Base-by-base conservation (phyloP, 352 stramenopile genomes). In the Pythium dissotocum region DNA sequence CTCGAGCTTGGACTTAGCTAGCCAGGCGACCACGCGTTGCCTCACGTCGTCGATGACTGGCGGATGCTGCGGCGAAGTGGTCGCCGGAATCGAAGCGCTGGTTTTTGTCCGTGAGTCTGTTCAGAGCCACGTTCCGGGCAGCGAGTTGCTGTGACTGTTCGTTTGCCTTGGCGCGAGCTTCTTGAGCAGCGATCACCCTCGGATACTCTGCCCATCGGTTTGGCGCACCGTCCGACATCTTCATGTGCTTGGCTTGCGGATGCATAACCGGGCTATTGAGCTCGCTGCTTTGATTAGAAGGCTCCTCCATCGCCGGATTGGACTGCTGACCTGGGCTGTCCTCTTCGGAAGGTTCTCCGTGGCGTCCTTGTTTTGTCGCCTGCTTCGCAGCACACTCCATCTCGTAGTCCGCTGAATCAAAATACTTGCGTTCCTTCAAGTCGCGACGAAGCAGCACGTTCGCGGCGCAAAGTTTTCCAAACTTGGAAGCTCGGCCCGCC, bases 401-500 rank as follows among this genome's bases (percentile, higher is more conserved):
- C 4, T 75, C 71, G 65, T 95, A 91, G 67, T 93, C 87, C 0
- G 85, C 85, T 33, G 87, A 95, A 63, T 94, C 85, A 32, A 95
- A 94, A 5, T 84, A 83, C 52, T 95, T 93, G 14, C 87, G 80
- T 61, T 95, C 87, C 61, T 89, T 87, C 14, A 95, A 61, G 52
- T 93, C 88, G 10, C 85, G 87, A 26, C 86, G 87, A 55, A 95
- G 82, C 14, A 95, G 67, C n/a, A 95, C 77, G 42, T 95, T 87
- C 1, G 77, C 80, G 0, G 84, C 84, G 24, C 76, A 84, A 9
- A 92, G 69, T 58, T 89, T 89, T 0, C 82, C 79, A 59, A 90
- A 92, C 36, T 88, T 81, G n/a, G 46, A 30, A 2, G 46, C 46
- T 28, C 80, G 79, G 1, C 18, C 48, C 2, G 26, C 33, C 1